Evolutionary conservation across 495 filamentous ascomycete species (phyloP), one percentile per base, ranked within the genome.

Genomic region (Aspergillus indologenus): DNA sequence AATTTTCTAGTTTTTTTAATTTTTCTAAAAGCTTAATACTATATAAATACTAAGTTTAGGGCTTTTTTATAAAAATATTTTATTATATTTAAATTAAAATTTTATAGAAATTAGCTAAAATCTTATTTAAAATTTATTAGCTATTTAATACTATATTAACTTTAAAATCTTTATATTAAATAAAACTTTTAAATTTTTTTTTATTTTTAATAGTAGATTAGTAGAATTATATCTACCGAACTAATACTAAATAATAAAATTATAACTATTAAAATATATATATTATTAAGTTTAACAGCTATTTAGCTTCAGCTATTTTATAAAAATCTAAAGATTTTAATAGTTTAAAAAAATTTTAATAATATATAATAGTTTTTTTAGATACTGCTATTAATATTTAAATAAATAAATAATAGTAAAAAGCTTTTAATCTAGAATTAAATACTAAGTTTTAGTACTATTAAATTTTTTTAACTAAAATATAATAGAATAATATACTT

Each of bases 331-430:
- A 22, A 23, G 11, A 48, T 48, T 21, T 15, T 24, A 22, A 48
- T 22, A 22, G 3, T 12, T 17, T 48, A 48, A 22, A 23, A 48
- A 24, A 22, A 48, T 23, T 22, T 48, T 22, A 23, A 23, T 48
- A 21, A 11, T 15, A 20, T 48, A n/a, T 22, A 23, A 48, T 29
- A 26, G 17, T 15, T 26, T 14, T 50, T 50, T 29, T 7, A 50
- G 23, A 50, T 50, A 50, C 12, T 50, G 12, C 1, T 29, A 29
- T 12, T 21, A 58, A 34, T 40, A n/a, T 45, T 52, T 34, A 22
- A 19, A 40, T 19, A 17, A 26, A 5, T 57, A 57, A 46, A 57
- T 46, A 46, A 56, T 56, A 29, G 17, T 15, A 24, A 56, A 31
- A 9, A 56, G 17, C 15, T 56, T 22, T 31, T 56, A 24, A 56